Evolutionary conservation across 2,329 filamentous ascomycete genomes (phyloP).

Genomic region (Apiospora sp.): DNA sequence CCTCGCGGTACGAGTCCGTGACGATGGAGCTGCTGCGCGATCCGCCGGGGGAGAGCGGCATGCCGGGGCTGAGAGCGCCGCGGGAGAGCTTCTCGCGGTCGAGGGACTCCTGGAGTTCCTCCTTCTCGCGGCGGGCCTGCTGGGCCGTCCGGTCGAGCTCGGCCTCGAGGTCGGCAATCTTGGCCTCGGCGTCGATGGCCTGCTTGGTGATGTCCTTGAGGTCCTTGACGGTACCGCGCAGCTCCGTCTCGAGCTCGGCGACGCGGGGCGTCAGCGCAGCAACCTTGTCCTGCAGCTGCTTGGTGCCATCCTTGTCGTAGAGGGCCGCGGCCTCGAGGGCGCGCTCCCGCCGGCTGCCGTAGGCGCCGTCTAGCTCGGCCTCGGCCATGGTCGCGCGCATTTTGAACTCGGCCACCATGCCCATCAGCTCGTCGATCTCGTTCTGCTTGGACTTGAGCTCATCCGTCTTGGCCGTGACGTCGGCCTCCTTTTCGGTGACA

Average conservation of each 20-base stretch:
- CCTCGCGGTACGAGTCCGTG: conserved; percentile 43
- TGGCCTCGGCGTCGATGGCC: conserved; percentile 44
- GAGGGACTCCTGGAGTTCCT: conserved; percentile 43
- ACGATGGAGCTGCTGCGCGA: conserved; percentile 40
- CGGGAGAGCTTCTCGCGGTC: conserved; percentile 39
- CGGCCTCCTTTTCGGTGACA: conserved; percentile 39
- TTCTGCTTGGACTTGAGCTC: conserved; percentile 51
- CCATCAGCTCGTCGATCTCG: conserved; percentile 49
- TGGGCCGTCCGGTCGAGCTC: conserved; percentile 41
- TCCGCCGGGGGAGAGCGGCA: conserved; percentile 38
- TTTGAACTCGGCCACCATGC: conserved; percentile 66
- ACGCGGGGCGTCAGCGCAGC: conserved; percentile 62
- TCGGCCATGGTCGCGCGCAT: conserved; percentile 68
- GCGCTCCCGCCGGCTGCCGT: conserved; percentile 65
- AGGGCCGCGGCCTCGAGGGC: conserved; percentile 64
- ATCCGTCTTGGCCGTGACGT: conserved; percentile 43
- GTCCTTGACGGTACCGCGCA: conserved; percentile 57
- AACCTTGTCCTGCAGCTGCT: conserved; percentile 49
- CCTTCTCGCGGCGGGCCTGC: conserved; percentile 42
- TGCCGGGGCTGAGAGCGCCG: conserved; percentile 31
- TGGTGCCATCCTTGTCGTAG: conserved; percentile 53
- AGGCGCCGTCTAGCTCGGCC: conserved; percentile 68
- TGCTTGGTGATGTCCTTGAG: conserved; percentile 43
- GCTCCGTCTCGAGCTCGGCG: conserved; percentile 69
- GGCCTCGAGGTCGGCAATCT: conserved; percentile 42